Evolutionary conservation across 768 basidiomycete species (phyloP).

Genomic region (Termitomyces eurrhizus): DNA sequence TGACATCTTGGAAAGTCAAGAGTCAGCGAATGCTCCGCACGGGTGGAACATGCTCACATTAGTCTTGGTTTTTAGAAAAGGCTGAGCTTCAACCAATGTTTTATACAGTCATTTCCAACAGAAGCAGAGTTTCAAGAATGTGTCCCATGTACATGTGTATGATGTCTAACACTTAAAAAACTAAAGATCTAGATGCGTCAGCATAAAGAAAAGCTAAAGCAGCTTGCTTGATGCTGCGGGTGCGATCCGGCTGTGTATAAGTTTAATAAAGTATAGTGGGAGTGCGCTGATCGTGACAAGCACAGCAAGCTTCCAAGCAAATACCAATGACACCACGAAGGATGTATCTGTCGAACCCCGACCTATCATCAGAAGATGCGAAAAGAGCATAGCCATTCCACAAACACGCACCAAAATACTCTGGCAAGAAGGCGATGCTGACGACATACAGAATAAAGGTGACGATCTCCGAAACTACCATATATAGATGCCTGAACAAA

Average conservation of each 20-base stretch:
- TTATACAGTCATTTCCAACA: background rate
- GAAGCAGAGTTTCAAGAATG: background rate
- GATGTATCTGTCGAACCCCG: conserved; percentile 61
- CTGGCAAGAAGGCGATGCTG: conserved; percentile 91
- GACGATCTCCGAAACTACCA: conserved; percentile 88
- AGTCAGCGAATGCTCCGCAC: background rate
- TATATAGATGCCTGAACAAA: conserved; percentile 79
- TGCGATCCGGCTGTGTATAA: conserved; percentile 79
- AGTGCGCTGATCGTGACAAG: conserved; percentile 94
- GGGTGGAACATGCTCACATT: background rate
- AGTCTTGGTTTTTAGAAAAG: background rate
- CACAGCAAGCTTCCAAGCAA: conserved; percentile 92
- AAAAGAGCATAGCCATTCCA: background rate
- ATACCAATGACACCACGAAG: conserved; percentile 84
- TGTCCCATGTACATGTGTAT: conserved; percentile 7
- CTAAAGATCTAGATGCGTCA: background rate
- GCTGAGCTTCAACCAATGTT: background rate
- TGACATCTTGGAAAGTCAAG: background rate
- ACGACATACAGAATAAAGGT: conserved; percentile 86
- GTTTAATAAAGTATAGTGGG: conserved; percentile 88
- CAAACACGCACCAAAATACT: conserved; percentile 85
- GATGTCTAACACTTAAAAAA: conserved; percentile 5
- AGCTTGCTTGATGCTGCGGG: conserved; percentile 95
- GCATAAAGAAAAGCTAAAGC: conserved; percentile 34
- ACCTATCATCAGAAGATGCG: conserved; percentile 7